These are phyloP conservation scores for Coffea eugenioides DNA, from an alignment of 257 asterid genomes.

Conservation along the genomic window DNA sequence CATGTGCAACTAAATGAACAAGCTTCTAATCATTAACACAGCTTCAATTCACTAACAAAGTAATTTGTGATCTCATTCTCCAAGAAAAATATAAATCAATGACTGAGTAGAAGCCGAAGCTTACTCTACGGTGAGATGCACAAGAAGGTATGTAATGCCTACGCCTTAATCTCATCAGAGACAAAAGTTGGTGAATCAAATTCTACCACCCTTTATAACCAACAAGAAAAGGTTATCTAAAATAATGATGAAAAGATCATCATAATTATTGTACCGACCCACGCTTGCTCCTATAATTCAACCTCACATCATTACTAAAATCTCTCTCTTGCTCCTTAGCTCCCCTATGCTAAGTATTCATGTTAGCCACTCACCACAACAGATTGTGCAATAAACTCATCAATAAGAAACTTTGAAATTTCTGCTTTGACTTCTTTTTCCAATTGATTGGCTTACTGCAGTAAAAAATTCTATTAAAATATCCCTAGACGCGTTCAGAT, in stretches of 20 bases:
- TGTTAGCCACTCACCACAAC: background rate
- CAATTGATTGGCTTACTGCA: background rate
- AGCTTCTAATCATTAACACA: background rate
- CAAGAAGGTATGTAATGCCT: slow-evolving; percentile 74
- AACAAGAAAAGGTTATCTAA: slow-evolving; percentile 27
- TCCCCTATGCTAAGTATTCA: background rate
- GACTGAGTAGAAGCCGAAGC: slow-evolving; percentile 20
- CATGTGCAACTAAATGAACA: background rate
- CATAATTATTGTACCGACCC: slow-evolving; percentile 55
- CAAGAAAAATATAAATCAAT: background rate
- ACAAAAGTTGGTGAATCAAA: slow-evolving; percentile 30
- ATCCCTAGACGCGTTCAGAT: slow-evolving; percentile 3
- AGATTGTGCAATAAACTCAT: background rate
- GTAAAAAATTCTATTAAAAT: too few relatives aligned
- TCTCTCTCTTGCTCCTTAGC: slow-evolving; percentile 8
- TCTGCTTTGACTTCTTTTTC: background rate
- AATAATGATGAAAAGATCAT: slow-evolving; percentile 37
- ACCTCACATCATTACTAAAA: slow-evolving; percentile 39
- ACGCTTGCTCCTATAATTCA: slow-evolving; percentile 63
- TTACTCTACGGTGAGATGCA: slow-evolving; percentile 68
- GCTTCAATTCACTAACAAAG: background rate
- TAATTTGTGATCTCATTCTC: slow-evolving; percentile 2
- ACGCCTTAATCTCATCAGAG: slow-evolving; percentile 68
- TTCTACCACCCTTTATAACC: slow-evolving; percentile 29
- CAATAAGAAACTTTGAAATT: background rate